These are phyloP conservation scores for Torrubiellomyces zombiae DNA, from an alignment of 2,329 filamentous ascomycete species.

Conservation along the genomic window DNA sequence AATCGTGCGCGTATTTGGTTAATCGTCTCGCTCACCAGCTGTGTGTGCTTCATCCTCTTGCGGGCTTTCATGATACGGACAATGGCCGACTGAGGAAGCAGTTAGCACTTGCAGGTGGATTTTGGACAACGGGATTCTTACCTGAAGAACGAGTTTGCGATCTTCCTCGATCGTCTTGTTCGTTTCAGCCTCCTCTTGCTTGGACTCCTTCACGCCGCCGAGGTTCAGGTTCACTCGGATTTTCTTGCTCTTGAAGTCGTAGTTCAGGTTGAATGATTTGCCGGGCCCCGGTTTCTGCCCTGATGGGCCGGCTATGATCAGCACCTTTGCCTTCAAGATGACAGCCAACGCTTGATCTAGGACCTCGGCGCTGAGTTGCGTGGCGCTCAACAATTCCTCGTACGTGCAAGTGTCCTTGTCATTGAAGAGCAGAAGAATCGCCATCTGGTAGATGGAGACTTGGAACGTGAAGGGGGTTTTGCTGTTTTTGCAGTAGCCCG, in stretches of 20 bases:
- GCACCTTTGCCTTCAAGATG: constrained; percentile 83
- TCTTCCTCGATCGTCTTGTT: constrained; percentile 99
- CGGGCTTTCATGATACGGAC: constrained; percentile 99
- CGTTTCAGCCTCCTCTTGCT: constrained; percentile 90
- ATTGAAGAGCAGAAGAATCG: constrained; percentile 86
- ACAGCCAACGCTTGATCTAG: constrained; percentile 77
- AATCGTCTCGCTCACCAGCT: constrained; percentile 89
- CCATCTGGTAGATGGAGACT: constrained; percentile 97
- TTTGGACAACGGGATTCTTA: constrained; percentile 26
- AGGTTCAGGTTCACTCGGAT: constrained; percentile 94
- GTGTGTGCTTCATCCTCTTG: constrained; percentile 95
- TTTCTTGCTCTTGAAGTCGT: constrained; percentile 97
- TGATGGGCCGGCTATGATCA: constrained; percentile 53
- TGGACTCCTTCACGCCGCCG: constrained; percentile 84
- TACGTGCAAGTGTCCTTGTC: constrained; percentile 74
- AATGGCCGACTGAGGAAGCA: constrained; percentile 61
- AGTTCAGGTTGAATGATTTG: constrained; percentile 71
- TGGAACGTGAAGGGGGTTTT: constrained; percentile 95
- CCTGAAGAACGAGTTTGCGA: constrained; percentile 88
- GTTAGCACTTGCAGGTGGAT: constrained; percentile 9
- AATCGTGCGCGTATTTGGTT: constrained; percentile 88
- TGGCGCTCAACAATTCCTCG: constrained; percentile 71
- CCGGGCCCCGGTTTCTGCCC: constrained; percentile 58
- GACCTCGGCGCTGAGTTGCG: constrained; percentile 62
- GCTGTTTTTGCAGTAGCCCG: constrained; percentile 74